Base-by-base conservation (phyloP, 768 basidiomycete species). In the Lyophyllum atratum region DNA sequence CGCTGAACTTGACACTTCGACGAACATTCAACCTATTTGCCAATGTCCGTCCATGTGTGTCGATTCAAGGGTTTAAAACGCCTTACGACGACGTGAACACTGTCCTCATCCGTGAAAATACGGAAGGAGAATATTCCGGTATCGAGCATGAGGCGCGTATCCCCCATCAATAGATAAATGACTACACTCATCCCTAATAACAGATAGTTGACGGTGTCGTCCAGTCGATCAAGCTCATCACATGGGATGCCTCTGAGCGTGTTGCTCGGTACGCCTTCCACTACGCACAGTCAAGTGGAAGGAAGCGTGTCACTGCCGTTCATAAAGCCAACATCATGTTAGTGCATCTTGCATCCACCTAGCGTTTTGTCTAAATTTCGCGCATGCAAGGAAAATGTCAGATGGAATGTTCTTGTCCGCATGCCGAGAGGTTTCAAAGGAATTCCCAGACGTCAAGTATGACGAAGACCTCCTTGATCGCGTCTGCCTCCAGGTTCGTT, bases 291-390 rank as follows among this genome's bases (percentile, higher is more conserved):
- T 80, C 87, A 54, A 87, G 84, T 67, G 92, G 92, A 60, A 79
- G 97, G 61, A 89, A 88, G 72, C 87, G 92, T 64, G 97, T 99
- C 59, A 98, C 96, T 24, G 97, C 97, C 40, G 97, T 99, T 25
- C 97, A 99, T 82, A 99, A 99, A 78, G 97, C 97, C 22, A 97
- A 96, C 71, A 98, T 99, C 80, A 98, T 98, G 96, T 95, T 61
- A 56, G 90, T 76, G 19, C 22, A 29, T 37, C 26, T 31, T 31
- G 55, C 49, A 55, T 29, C 52, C 39, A 19, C 31, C 14, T 22
- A 9, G 68, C 9, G 39, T 67, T 50, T 49, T 49, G 25, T 55
- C 15, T 28, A 33, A 14, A 19, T 47, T 19, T 50, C 26, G 40
- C 28, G 3, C 24, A 55, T 24, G 15, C 22, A 68, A 97, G 95